Percentiles rank a stretch among this genome's conserved stretches.
These are phyloP conservation scores for Chlamydomonas sp. DNA, from an alignment of 139 green algal species.

Conservation along the genomic window DNA sequence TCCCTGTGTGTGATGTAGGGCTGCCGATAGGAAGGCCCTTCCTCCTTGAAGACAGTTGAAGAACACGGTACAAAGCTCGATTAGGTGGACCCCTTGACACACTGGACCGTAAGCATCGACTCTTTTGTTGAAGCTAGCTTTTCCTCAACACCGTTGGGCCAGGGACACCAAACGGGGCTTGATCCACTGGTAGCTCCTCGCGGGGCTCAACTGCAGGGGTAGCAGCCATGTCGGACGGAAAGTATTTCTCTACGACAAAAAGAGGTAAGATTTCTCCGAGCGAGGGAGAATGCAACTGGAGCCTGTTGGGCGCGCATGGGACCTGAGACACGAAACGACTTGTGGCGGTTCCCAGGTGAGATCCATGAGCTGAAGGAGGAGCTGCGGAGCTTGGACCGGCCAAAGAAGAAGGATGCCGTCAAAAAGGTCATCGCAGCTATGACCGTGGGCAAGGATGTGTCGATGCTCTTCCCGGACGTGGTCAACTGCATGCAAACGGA, in stretches of 20 bases:
- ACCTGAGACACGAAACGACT: not conserved
- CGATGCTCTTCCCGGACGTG: slow-evolving; percentile 94
- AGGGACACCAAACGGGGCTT: no score
- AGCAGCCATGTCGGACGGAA: slow-evolving; percentile 76
- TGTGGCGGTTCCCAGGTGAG: slow-evolving; percentile 77
- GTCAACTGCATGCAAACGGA: slow-evolving; percentile 98
- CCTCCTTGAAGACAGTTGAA: no score
- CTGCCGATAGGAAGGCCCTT: no score
- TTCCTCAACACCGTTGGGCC: no score
- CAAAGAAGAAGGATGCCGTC: slow-evolving; percentile 95
- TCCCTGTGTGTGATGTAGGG: no score
- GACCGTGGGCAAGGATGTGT: slow-evolving; percentile 99
- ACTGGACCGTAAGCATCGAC: no score
- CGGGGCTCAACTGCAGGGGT: not conserved
- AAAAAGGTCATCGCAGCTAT: slow-evolving; percentile 98
- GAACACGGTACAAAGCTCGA: no score
- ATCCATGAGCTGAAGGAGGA: slow-evolving; percentile 97
- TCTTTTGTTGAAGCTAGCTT: no score
- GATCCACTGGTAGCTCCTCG: not conserved
- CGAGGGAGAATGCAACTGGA: not conserved
- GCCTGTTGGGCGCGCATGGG: not conserved
- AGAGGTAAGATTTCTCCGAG: slow-evolving; percentile 69
- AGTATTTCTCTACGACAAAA: slow-evolving; percentile 96
- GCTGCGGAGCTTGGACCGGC: slow-evolving; percentile 85
- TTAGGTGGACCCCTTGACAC: no score